These are phyloP conservation scores for Dissophora ornata DNA, from an alignment of 192 early-diverging fungal genomes.

Conservation along the genomic window DNA sequence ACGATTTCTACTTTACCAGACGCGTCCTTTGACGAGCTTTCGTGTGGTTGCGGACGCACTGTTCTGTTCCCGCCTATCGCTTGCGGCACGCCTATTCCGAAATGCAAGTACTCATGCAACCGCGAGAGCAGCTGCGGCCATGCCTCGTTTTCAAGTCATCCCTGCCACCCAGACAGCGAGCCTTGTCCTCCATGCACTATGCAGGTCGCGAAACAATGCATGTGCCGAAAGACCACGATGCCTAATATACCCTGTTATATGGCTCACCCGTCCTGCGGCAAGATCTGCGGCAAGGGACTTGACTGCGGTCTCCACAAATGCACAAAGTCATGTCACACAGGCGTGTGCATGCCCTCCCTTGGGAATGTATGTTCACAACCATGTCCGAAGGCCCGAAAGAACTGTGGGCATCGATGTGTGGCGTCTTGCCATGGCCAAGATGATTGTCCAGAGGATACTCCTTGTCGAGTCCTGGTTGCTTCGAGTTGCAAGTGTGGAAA, in stretches of 20 bases:
- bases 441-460: conserved; percentile 78
- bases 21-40: conserved; percentile 85
- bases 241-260: conserved; percentile 89
- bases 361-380: conserved; percentile 67
- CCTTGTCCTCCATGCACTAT: conserved; percentile 94
- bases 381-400: conserved; percentile 78
- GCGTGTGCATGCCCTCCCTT: conserved; percentile 69
- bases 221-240: conserved; percentile 82
- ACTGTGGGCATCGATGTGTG: conserved; percentile 87
- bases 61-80: conserved; percentile 86
- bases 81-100: conserved; percentile 81
- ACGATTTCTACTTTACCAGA: conserved; percentile 26
- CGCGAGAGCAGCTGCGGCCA: conserved; percentile 84
- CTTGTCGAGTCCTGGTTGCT: conserved; percentile 70
- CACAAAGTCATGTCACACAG: conserved; percentile 82
- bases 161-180: conserved; percentile 87
- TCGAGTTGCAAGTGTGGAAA: conserved; percentile 85
- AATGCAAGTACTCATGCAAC: conserved; percentile 79
- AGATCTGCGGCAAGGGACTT: conserved; percentile 64
- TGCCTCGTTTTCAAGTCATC: conserved; percentile 73
- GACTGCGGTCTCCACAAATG: conserved; percentile 82
- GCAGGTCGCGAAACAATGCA: conserved; percentile 75
- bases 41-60: conserved; percentile 91
- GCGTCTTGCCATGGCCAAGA: conserved; percentile 79
- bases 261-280: conserved; percentile 75